These are phyloP conservation scores for Colletotrichum tabaci DNA, from an alignment of 2,329 filamentous ascomycete genomes.

Conservation along the genomic window DNA sequence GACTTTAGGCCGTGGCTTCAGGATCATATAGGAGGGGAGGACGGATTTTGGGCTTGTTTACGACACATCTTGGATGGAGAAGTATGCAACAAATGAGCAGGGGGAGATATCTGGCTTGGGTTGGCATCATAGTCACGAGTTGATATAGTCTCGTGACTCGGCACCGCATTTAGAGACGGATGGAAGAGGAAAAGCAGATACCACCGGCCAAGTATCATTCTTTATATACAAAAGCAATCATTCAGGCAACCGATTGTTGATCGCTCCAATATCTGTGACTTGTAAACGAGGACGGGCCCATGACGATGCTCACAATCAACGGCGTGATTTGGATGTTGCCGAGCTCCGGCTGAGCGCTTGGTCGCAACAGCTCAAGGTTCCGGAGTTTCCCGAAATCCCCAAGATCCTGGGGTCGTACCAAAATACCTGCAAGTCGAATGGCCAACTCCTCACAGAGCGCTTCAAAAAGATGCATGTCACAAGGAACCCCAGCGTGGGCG, in stretches of 20 bases:
- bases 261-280: background rate
- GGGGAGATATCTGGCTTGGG: background rate
- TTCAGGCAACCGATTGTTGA: background rate
- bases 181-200: conserved; percentile 40
- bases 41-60: background rate
- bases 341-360: background rate
- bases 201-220: conserved; percentile 33
- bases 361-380: background rate
- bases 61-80: background rate
- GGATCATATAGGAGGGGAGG: background rate
- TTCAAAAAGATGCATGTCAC: background rate
- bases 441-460: background rate
- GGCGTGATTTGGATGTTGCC: background rate
- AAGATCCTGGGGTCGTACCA: background rate
- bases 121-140: conserved; percentile 28
- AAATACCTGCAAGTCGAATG: background rate
- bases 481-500: background rate
- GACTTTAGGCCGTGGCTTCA: background rate
- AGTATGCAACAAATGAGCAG: background rate
- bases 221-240: conserved; percentile 29
- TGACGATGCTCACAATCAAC: too few relatives aligned
- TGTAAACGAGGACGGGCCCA: too few relatives aligned
- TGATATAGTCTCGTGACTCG: conserved; percentile 19
- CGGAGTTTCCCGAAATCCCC: background rate
- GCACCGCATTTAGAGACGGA: conserved; percentile 36